phyloP scores from a whole-genome alignment of 306 rosid genomes.

The Carpinus fangiana region DNA sequence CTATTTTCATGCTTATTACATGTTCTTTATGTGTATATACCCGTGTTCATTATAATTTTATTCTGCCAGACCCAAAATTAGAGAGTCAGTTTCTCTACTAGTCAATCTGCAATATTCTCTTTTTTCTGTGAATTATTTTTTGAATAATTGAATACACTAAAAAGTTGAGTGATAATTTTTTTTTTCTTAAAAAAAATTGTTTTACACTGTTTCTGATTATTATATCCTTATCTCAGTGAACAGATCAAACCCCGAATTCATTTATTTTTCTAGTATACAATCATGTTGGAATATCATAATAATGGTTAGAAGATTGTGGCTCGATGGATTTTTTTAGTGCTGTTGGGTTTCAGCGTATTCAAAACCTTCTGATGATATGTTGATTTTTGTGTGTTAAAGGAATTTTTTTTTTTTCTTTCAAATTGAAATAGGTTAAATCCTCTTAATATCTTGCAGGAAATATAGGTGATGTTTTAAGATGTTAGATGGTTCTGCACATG shows the following conservation, averaged over 20 bases:
- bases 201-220: too few species aligned
- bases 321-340: not conserved
- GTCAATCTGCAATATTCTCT: not conserved
- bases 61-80: not conserved
- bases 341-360: not conserved
- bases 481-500: not conserved
- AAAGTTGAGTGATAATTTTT: too few species aligned
- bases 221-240: too few species aligned
- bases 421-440: not conserved
- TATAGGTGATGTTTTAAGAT: not conserved
- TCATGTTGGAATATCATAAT: too few species aligned
- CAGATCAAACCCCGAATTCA: too few species aligned
- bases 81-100: not conserved
- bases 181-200: too few species aligned
- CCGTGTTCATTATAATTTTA: not conserved
- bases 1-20: not conserved
- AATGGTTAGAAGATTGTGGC: too few species aligned
- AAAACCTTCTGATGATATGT: not conserved
- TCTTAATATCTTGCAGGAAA: constrained; percentile 1
- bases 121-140: too few species aligned
- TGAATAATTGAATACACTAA: too few species aligned
- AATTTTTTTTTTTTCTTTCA: not conserved
- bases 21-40: not conserved
- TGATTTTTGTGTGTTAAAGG: not conserved
- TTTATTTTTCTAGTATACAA: too few species aligned